These are phyloP conservation scores for Myxozyma melibiosi DNA, from an alignment of 805 yeast species.

Conservation along the genomic window DNA sequence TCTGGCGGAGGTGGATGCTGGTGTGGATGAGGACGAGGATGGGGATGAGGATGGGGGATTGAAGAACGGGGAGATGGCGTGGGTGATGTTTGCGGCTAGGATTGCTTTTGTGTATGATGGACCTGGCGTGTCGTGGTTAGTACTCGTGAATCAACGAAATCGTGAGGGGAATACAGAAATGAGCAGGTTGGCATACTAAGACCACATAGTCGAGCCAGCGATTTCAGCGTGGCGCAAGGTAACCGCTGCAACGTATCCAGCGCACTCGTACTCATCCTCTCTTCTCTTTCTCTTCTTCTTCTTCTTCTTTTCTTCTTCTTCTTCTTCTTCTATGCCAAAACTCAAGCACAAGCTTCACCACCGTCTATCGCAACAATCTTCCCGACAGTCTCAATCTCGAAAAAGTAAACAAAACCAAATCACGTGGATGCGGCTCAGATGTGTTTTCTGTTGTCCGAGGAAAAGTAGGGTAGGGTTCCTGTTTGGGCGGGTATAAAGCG, in stretches of 20 bases:
- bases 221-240: slow-evolving; percentile 10
- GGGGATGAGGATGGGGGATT: not conserved
- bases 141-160: too few species aligned
- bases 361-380: too few species aligned
- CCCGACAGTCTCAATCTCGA: too few species aligned
- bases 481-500: too few species aligned
- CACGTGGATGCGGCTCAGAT: too few species aligned
- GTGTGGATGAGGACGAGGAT: not conserved
- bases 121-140: not conserved
- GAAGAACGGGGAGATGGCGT: not conserved
- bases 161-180: not conserved
- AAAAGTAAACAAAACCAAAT: too few species aligned
- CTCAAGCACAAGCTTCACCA: too few species aligned
- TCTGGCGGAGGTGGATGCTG: too few species aligned
- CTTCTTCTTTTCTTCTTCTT: not conserved
- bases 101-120: slow-evolving; percentile 7
- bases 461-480: too few species aligned
- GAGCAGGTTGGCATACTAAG: not conserved
- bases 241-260: slow-evolving; percentile 5
- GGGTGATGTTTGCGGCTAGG: slow-evolving; percentile 3
- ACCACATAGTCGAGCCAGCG: slow-evolving; percentile 17
- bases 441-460: too few species aligned
- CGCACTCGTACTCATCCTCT: not conserved
- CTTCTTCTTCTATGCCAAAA: too few species aligned
- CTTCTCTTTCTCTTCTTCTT: not conserved